Evolutionary conservation across 192 early-diverging fungal genomes (phyloP), one percentile per base, ranked within the genome.

Genomic region (Glomus cerebriforme): DNA sequence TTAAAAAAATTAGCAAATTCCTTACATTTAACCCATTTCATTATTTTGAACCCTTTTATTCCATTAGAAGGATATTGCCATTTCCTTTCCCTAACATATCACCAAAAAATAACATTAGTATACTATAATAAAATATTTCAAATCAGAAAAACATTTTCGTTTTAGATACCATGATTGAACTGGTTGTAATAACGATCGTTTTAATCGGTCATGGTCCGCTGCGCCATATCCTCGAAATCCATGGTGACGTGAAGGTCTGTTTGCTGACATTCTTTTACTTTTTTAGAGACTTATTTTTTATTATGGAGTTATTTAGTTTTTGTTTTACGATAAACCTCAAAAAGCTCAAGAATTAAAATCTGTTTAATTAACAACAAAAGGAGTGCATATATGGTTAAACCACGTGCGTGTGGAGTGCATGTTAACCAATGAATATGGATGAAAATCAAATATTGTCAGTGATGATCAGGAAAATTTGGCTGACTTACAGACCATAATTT

Each of bases 1-100:
- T n/a, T 43, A 43, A 12, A 43, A 54, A 31, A 24, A 15, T 47
- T 43, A 69, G 24, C 7, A 37, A 73, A 79, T 59, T 49, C 29
- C 79, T 45, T 82, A 85, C 84, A 83, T 79, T 82, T 85, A 26
- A 83, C 76, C 84, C 84, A 85, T 45, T 85, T 85, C 60, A 80
- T 83, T 12, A 85, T 79, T 54, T 82, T 79, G 32, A 85, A 64
- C 24, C 78, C 75, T 64, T 85, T 85, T 59, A 67, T 76, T 29
- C 81, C 81, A 74, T 82, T 81, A 29, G 82, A 78, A 22, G 75
- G 63, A 66, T 85, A 82, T n/a, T 79, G 73, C 82, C 82, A 83
- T 39, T 85, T 85, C 58, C 82, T 85, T 65, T 83, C 84, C 84
- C 84, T 85, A 78, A 24, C 24, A 54, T 47, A 13, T 22, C 39